A percentile compares a stretch with the other conserved stretches of the same genome.
Evolutionary conservation across 768 basidiomycete genomes (phyloP).

Genomic region (Hydnomerulius pinastri): DNA sequence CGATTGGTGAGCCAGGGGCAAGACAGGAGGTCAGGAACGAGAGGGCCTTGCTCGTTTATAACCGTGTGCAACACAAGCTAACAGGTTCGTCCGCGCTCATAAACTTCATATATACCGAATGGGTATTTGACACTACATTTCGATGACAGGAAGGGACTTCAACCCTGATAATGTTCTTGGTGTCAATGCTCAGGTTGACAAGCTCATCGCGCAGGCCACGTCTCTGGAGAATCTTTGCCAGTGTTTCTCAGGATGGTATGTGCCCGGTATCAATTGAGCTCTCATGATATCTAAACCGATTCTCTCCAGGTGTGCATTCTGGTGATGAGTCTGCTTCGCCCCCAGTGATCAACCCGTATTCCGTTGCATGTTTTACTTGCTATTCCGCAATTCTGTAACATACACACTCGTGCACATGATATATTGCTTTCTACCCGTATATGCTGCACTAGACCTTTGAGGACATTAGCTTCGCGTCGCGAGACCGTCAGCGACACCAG

Average conservation of each 20-base stretch:
- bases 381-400: slow-evolving; percentile 24
- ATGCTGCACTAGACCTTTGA: too few species aligned
- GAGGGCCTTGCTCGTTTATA: slow-evolving; percentile 87
- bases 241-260: slow-evolving; percentile 91
- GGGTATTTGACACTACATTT: slow-evolving; percentile 2
- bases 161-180: slow-evolving; percentile 75
- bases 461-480: too few species aligned
- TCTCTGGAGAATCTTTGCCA: slow-evolving; percentile 95
- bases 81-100: slow-evolving; percentile 61
- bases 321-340: slow-evolving; percentile 48
- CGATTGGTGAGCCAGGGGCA: slow-evolving; percentile 55
- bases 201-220: slow-evolving; percentile 90
- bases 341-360: slow-evolving; percentile 5
- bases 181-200: slow-evolving; percentile 87
- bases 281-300: not conserved
- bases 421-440: not conserved
- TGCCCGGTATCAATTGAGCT: not conserved
- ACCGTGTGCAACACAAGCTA: slow-evolving; percentile 92
- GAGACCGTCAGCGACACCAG: too few species aligned
- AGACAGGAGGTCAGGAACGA: slow-evolving; percentile 89
- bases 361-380: slow-evolving; percentile 16
- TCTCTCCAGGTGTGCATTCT: slow-evolving; percentile 66
- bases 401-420: slow-evolving; percentile 11
- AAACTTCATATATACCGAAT: not conserved
- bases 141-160: slow-evolving; percentile 79